Evolutionary conservation across 257 asterid genomes (phyloP).

Genomic region (Ophiorrhiza pumila): DNA sequence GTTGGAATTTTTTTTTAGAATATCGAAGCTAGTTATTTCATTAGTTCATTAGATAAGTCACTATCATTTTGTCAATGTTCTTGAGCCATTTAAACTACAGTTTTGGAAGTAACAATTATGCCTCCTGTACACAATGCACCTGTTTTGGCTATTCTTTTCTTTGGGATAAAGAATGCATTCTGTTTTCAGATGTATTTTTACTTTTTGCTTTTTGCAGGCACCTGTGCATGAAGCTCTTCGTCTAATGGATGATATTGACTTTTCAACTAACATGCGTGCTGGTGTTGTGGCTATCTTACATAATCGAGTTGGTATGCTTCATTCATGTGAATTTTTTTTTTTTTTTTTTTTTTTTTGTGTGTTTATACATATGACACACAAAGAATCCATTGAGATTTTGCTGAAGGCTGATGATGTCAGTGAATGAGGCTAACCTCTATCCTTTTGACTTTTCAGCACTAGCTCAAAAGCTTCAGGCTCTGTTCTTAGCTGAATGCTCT

Average conservation of each 20-base stretch:
- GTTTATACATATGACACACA: conserved; percentile 1
- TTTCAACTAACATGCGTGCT: conserved; percentile 58
- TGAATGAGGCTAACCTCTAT: neutral
- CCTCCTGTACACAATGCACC: conserved; percentile 8
- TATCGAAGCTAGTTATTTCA: neutral
- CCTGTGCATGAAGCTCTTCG: conserved; percentile 45
- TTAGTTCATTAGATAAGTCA: neutral
- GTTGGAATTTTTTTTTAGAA: neutral
- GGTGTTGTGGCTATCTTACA: conserved; percentile 78
- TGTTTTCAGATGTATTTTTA: neutral
- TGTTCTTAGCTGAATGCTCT: conserved; percentile 62
- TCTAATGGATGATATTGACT: conserved; percentile 34
- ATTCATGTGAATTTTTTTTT: conserved; percentile 9
- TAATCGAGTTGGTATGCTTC: conserved; percentile 74
- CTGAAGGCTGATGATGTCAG: neutral
- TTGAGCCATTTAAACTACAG: neutral
- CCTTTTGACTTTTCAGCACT: conserved; percentile 52
- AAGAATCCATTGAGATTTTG: neutral
- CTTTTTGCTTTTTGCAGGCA: conserved; percentile 44
- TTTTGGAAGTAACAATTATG: neutral
- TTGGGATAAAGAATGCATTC: conserved; percentile 6
- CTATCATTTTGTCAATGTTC: neutral
- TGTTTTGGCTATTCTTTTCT: conserved; percentile 8
- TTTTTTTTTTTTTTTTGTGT: neutral
- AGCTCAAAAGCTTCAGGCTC: conserved; percentile 72